phyloP scores from a whole-genome alignment of 352 stramenopile genomes.

The Phytopythium delawarense region DNA sequence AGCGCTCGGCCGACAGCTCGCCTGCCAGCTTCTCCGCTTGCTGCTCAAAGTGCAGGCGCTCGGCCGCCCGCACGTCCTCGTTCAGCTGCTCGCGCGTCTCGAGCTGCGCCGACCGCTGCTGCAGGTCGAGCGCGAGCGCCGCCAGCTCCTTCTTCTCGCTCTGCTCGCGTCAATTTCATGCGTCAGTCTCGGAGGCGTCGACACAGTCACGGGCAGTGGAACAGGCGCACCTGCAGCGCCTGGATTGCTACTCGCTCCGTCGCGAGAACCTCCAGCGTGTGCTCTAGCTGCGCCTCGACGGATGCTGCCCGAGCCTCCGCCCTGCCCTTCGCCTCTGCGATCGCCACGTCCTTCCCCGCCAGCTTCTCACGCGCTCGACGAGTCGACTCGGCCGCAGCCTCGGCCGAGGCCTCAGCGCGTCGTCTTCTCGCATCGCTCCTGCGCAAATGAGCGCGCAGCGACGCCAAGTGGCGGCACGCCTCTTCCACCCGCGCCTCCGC shows the following conservation, averaged over 20 bases:
- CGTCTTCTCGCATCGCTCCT: conserved; percentile 15
- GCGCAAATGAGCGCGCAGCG: conserved; percentile 32
- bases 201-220: neutral
- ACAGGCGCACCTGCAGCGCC: conserved; percentile 18
- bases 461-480: conserved; percentile 40
- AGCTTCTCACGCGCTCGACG: conserved; percentile 17
- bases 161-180: neutral
- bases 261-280: conserved; percentile 9
- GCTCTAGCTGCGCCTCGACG: conserved; percentile 26
- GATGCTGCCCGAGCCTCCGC: conserved; percentile 13
- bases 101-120: conserved; percentile 21
- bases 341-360: conserved; percentile 18
- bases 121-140: conserved; percentile 16
- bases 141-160: conserved; percentile 13
- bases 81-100: conserved; percentile 16
- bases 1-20: conserved; percentile 13
- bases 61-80: conserved; percentile 20
- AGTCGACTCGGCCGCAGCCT: neutral
- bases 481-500: conserved; percentile 24
- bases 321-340: conserved; percentile 23
- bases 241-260: conserved; percentile 11
- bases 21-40: conserved; percentile 13
- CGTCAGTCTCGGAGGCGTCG: neutral
- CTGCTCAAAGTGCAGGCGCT: conserved; percentile 26
- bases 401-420: conserved; percentile 9